Evolutionary conservation across 1,284 basidiomycete genomes (phyloP).

Genomic region (Naganishia liquefaciens): DNA sequence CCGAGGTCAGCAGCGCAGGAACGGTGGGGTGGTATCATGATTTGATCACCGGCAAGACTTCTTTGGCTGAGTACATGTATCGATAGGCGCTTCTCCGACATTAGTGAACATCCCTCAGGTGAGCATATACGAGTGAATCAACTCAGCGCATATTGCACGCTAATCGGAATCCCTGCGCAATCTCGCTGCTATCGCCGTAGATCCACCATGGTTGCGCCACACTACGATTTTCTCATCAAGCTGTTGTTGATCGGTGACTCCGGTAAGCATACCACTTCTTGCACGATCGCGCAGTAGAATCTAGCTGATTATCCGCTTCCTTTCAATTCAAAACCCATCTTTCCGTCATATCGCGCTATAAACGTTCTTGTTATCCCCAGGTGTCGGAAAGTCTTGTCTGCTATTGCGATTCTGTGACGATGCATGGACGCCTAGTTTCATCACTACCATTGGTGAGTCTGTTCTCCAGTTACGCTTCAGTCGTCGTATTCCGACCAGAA

Average conservation of each 20-base stretch:
- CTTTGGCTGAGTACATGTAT: no score
- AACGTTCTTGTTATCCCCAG: slow-evolving; percentile 54
- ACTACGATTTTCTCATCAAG: slow-evolving; percentile 74
- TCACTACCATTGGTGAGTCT: slow-evolving; percentile 85
- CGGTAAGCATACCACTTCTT: slow-evolving; percentile 59
- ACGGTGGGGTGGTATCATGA: no score
- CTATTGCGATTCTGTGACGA: slow-evolving; percentile 99
- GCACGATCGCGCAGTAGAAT: slow-evolving; percentile 10
- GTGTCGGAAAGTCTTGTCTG: slow-evolving; percentile 98
- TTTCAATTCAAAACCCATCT: background rate
- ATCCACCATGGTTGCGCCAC: slow-evolving; percentile 49
- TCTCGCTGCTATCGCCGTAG: background rate
- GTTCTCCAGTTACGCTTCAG: background rate
- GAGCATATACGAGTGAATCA: background rate
- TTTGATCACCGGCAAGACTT: no score
- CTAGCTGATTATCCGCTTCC: background rate
- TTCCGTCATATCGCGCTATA: background rate
- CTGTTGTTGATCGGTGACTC: slow-evolving; percentile 96
- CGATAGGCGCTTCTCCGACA: no score
- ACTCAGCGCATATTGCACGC: background rate
- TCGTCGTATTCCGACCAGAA: background rate
- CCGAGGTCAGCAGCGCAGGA: no score
- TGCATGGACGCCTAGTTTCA: slow-evolving; percentile 99
- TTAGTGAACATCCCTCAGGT: background rate
- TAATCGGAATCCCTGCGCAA: background rate